Percentiles rank a stretch among this genome's conserved stretches.
Conservation (phyloP, 1,284 basidiomycete genomes). For the Wallemia ichthyophaga region DNA sequence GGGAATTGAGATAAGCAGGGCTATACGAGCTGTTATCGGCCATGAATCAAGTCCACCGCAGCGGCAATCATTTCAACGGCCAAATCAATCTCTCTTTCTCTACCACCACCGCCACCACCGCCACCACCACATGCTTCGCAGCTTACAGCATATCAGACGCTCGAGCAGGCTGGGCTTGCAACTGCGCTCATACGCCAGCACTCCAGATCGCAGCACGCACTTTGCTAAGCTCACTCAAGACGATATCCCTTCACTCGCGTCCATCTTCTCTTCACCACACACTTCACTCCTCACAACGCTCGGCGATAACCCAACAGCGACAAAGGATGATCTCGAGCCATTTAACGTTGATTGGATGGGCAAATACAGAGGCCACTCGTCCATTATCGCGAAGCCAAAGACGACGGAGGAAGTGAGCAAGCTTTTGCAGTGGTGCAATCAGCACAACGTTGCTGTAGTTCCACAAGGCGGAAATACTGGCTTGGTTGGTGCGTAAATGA, state of each 20-base stretch:
- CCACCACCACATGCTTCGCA: not conserved
- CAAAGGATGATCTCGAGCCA: slow-evolving; percentile 2
- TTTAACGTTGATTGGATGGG: slow-evolving; percentile 6
- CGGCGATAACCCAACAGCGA: slow-evolving; percentile 2
- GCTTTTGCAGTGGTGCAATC: slow-evolving; percentile 35
- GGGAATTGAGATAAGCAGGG: too few relatives aligned
- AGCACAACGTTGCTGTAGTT: slow-evolving; percentile 51
- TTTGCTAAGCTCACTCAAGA: not conserved
- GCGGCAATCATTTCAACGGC: too few relatives aligned
- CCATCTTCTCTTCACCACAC: not conserved
- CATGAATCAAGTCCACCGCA: too few relatives aligned
- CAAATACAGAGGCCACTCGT: slow-evolving; percentile 3
- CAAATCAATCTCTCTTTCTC: not conserved
- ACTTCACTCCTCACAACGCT: not conserved
- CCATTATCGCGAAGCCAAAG: slow-evolving; percentile 2
- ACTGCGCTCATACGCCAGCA: not conserved
- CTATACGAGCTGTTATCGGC: too few relatives aligned
- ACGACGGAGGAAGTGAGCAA: not conserved
- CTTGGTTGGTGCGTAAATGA: slow-evolving; percentile 30
- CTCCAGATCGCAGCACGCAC: not conserved
- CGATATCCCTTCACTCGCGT: not conserved
- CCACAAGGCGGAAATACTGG: slow-evolving; percentile 98
- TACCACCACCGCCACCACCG: not conserved
- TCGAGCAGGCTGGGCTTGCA: not conserved
- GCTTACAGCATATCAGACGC: not conserved